Base-by-base conservation (phyloP, 495 filamentous ascomycete genomes). In the Letharia columbiana region DNA sequence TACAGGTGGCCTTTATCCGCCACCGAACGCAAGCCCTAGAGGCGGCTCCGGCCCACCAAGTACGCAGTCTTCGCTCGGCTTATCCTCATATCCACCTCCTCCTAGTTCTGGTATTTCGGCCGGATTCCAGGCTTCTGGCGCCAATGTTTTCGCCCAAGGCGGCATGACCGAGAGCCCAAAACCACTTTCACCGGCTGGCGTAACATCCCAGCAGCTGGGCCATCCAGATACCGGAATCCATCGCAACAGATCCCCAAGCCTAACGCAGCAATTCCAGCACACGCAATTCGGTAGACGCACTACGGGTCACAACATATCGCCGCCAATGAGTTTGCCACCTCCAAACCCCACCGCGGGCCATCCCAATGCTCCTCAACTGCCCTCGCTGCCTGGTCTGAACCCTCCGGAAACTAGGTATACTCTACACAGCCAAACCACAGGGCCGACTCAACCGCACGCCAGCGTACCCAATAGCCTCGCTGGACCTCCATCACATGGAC, bases 161-260 rank as follows among this genome's bases (percentile, higher is more conserved):
- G 81, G 82, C 64, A 89, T 95, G 82, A 92, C 88, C 6, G 92
- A 96, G 72, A 93, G 89, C 68, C 91, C 91, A 1, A 93, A 90
- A 72, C 90, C 92, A 6, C 78, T 96, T 42, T 96, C 91, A 44
- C 92, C 92, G 6, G 85, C 83, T 69, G 84, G 84, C 28, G 76
- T 82, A 52, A 83, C 86, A 59, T 79, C 83, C 39, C 83, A 86
- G 66, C 83, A 87, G 68, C 76, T 83, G 10, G 79, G 82, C 41
- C 83, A 86, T 58, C 64, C 78, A 47, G 76, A 80, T 66, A 69
- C 74, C 37, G 76, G 73, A 64, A 72, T 82, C 39, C 82, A 81
- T 68, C 82, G 85, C 39, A 83, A 86, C 62, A 82, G 89, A 64
- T 91, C 90, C 10, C 89, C 91, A 15, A 86, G 84, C 68, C 73